Percentiles rank a stretch among this genome's conserved stretches.
These are phyloP conservation scores for Mycena haematopus DNA, from an alignment of 768 basidiomycete species.

Conservation along the genomic window DNA sequence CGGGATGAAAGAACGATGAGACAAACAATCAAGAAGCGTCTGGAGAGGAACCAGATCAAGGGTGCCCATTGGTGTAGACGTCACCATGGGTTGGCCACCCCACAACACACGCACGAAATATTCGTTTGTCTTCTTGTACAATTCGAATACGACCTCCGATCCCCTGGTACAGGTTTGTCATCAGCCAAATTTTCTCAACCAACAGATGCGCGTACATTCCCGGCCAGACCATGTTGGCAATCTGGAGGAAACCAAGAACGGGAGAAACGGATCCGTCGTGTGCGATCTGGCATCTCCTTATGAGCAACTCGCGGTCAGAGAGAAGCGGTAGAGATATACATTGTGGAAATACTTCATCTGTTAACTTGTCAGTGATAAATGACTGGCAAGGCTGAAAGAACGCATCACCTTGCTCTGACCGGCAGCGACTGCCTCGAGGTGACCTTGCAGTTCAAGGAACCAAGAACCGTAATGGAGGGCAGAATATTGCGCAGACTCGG, in stretches of 20 bases:
- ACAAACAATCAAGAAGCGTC: conserved; percentile 51
- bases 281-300: conserved; percentile 39
- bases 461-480: conserved; percentile 54
- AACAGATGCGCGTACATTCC: conserved; percentile 45
- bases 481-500: conserved; percentile 49
- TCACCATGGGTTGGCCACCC: conserved; percentile 56
- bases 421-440: conserved; percentile 44
- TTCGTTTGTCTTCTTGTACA: conserved; percentile 41
- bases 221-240: conserved; percentile 60
- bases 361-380: conserved; percentile 22
- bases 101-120: conserved; percentile 56
- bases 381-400: conserved; percentile 3
- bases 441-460: conserved; percentile 51
- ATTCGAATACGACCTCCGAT: conserved; percentile 56
- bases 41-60: conserved; percentile 53
- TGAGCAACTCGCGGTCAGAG: background rate
- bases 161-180: conserved; percentile 39
- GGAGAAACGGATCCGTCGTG: conserved; percentile 59
- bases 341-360: conserved; percentile 53
- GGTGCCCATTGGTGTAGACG: conserved; percentile 52
- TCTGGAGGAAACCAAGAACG: conserved; percentile 56
- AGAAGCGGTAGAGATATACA: conserved; percentile 30
- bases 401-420: conserved; percentile 42
- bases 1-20: background rate
- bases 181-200: background rate